Conservation (phyloP, 768 basidiomycete species). For the Cyathus striatus region DNA sequence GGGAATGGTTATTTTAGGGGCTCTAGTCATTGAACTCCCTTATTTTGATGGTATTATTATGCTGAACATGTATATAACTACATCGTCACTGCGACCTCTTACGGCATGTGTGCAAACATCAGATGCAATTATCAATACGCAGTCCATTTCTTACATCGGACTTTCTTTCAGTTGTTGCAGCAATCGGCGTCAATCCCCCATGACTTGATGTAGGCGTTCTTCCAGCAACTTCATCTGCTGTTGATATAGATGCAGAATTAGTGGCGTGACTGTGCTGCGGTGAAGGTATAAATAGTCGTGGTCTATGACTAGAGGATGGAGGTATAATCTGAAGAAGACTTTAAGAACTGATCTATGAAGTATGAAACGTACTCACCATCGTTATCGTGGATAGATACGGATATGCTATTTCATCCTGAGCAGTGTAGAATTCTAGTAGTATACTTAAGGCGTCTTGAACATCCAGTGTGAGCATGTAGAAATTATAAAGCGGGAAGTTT, state of each 20-base stretch:
- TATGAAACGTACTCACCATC: too few relatives aligned
- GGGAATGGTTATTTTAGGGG: not conserved
- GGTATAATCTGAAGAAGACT: too few relatives aligned
- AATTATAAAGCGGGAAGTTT: constrained; percentile 1
- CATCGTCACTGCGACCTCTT: too few relatives aligned
- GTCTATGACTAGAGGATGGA: constrained; percentile 12
- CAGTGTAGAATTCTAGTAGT: constrained; percentile 67
- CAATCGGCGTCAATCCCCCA: constrained; percentile 57
- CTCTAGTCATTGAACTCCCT: too few relatives aligned
- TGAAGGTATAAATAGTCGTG: constrained; percentile 34
- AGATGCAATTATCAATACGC: too few relatives aligned
- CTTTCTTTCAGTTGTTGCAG: too few relatives aligned
- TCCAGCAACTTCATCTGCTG: constrained; percentile 25
- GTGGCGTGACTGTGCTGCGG: constrained; percentile 16
- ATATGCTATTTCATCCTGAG: constrained; percentile 47
- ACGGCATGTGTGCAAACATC: too few relatives aligned
- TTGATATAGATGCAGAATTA: constrained; percentile 9
- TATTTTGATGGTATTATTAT: not conserved
- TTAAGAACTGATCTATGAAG: too few relatives aligned
- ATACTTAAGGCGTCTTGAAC: constrained; percentile 56
- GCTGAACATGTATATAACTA: too few relatives aligned
- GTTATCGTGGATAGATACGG: constrained; percentile 33
- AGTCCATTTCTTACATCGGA: too few relatives aligned
- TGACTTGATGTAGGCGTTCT: constrained; percentile 58
- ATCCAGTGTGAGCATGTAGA: constrained; percentile 3